Conservation (phyloP, 192 early-diverging fungal genomes). For the Coemansia sp. region DNA sequence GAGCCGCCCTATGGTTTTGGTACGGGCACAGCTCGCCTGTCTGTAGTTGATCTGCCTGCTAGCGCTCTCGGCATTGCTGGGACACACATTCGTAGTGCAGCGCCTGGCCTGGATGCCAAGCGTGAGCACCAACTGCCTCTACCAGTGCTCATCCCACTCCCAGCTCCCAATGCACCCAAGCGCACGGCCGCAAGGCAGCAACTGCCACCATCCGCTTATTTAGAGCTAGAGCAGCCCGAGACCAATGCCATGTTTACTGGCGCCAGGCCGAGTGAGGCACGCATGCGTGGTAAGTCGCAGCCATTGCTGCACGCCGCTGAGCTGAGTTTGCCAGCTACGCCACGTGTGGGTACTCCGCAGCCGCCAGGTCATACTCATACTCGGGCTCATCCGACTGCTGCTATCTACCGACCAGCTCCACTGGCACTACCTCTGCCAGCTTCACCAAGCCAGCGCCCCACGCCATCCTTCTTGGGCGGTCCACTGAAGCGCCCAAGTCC, state of each 20-base stretch:
- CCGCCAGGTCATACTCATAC: not conserved
- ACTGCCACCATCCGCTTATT: not conserved
- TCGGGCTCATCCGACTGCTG: not conserved
- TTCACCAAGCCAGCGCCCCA: not conserved
- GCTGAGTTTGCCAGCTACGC: slow-evolving; percentile 6
- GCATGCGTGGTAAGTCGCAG: slow-evolving; percentile 36
- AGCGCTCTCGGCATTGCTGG: not conserved
- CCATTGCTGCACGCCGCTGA: slow-evolving; percentile 13
- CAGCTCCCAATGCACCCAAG: not conserved
- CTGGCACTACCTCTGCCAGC: not conserved
- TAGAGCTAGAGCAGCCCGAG: not conserved
- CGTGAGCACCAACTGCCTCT: slow-evolving; percentile 24
- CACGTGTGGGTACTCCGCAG: slow-evolving; percentile 24
- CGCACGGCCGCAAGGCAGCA: not conserved
- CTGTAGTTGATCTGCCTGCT: not conserved
- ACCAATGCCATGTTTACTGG: not conserved
- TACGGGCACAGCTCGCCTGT: not conserved
- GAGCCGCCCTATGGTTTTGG: not conserved
- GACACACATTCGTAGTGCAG: slow-evolving; percentile 26
- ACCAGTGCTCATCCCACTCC: slow-evolving; percentile 19
- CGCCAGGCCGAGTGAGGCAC: not conserved
- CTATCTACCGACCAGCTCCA: not conserved
- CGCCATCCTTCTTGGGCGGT: not conserved
- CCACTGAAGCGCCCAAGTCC: slow-evolving; percentile 11
- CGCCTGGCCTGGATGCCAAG: slow-evolving; percentile 19